Conservation (phyloP, 768 basidiomycete species). For the Sarcodon aspratus region DNA sequence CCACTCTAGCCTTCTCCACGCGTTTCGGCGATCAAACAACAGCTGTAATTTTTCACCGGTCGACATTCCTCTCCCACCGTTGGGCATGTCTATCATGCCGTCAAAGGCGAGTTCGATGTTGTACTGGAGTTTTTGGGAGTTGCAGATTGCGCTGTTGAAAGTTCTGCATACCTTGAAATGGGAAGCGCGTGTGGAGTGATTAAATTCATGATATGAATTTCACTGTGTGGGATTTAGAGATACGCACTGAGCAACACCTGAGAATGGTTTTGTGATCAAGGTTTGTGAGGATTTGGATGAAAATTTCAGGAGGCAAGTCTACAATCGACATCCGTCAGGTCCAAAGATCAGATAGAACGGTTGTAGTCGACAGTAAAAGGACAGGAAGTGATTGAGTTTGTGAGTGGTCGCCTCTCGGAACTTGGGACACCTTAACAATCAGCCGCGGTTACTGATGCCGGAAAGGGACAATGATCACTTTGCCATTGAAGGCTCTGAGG, state of each 20-base stretch:
- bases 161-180: conserved; percentile 4
- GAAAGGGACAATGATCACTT: too few relatives aligned
- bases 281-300: not conserved
- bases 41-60: conserved; percentile 11
- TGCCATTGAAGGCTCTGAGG: too few relatives aligned
- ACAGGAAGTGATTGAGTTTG: too few relatives aligned
- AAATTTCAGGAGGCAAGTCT: not conserved
- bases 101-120: conserved; percentile 9
- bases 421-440: too few relatives aligned
- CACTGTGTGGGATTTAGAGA: not conserved
- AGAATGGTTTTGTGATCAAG: not conserved
- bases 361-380: too few relatives aligned
- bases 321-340: not conserved
- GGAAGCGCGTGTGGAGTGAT: too few relatives aligned
- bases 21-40: conserved; percentile 11
- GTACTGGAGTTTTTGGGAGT: conserved; percentile 3
- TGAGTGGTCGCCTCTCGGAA: too few relatives aligned
- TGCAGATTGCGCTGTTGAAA: conserved; percentile 1
- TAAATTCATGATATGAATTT: not conserved
- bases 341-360: too few relatives aligned
- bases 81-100: conserved; percentile 2
- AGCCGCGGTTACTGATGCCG: too few relatives aligned
- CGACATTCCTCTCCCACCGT: not conserved
- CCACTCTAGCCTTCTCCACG: conserved; percentile 19
- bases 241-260: not conserved